Conservation (phyloP, 345 rosid species). For the Pseudoturritis turrita region DNA sequence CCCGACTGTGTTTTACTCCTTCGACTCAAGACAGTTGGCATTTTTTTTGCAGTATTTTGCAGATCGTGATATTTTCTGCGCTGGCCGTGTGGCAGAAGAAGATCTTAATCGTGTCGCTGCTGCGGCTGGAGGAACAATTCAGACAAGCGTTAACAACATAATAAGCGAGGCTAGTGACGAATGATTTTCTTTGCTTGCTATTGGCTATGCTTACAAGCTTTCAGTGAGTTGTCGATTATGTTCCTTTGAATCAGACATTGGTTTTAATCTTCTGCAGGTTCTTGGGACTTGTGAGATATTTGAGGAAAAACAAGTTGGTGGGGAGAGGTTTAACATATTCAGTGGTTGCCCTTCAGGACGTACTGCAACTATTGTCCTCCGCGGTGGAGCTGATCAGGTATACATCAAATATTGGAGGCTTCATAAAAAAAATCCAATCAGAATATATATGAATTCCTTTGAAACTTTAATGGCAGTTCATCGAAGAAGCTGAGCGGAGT, state of each 20-base stretch:
- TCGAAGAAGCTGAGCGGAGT: constrained; percentile 99
- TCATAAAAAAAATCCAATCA: background rate
- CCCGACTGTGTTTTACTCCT: background rate
- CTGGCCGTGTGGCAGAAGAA: constrained; percentile 98
- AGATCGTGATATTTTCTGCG: constrained; percentile 97
- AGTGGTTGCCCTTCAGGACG: constrained; percentile 93
- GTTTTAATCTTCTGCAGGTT: constrained; percentile 48
- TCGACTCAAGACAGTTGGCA: background rate
- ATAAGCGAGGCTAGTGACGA: constrained; percentile 62
- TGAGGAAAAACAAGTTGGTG: constrained; percentile 98
- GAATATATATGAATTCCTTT: constrained; percentile 2
- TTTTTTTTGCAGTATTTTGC: constrained; percentile 80
- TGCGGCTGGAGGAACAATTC: constrained; percentile 94
- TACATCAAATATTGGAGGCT: constrained; percentile 10
- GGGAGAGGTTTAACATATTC: constrained; percentile 96
- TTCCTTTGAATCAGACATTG: background rate
- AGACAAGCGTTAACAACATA: constrained; percentile 90
- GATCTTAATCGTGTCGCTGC: constrained; percentile 94
- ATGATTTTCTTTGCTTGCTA: background rate
- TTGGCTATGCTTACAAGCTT: background rate
- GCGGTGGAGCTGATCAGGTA: constrained; percentile 99
- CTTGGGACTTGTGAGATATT: constrained; percentile 94
- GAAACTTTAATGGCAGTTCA: constrained; percentile 54
- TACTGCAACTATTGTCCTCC: constrained; percentile 97
- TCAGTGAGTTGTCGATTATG: background rate